Evolutionary conservation across 129 eudicot genomes (phyloP).

Genomic region (Apium graveolens): DNA sequence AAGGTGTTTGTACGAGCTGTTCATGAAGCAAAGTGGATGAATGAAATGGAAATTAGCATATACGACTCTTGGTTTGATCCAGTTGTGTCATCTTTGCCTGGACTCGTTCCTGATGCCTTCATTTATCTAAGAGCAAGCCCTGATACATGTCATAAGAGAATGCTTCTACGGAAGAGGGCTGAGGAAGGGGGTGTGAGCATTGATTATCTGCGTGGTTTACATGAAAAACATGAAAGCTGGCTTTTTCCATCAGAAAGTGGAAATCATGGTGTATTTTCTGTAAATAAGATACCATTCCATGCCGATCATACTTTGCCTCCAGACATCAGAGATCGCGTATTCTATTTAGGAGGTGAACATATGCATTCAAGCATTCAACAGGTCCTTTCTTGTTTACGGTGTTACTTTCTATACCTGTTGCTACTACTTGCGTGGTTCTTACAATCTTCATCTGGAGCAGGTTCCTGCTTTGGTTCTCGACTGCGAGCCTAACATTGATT

Average conservation of each 20-base stretch:
- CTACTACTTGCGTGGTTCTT: not conserved
- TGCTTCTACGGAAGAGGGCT: conserved; percentile 71
- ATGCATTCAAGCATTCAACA: conserved; percentile 89
- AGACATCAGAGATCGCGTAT: conserved; percentile 72
- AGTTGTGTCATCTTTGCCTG: conserved; percentile 83
- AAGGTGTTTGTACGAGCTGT: conserved; percentile 97
- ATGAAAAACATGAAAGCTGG: conserved; percentile 96
- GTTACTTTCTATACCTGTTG: not conserved
- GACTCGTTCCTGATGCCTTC: conserved; percentile 85
- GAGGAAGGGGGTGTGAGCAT: conserved; percentile 91
- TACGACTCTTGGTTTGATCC: conserved; percentile 98
- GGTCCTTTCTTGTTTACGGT: conserved; percentile 25
- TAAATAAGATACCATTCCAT: conserved; percentile 48
- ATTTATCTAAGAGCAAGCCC: conserved; percentile 91
- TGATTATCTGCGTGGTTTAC: conserved; percentile 79
- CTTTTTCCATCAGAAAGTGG: conserved; percentile 67
- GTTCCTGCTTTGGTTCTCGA: conserved; percentile 92
- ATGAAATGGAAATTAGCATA: conserved; percentile 91
- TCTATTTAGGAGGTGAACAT: conserved; percentile 78
- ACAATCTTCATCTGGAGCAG: conserved; percentile 19
- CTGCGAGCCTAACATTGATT: conserved; percentile 88
- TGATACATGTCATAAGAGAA: conserved; percentile 87
- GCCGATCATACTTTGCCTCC: conserved; percentile 53
- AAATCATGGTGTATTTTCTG: conserved; percentile 59
- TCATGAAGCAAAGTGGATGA: conserved; percentile 98